Percentiles rank a stretch among this genome's conserved stretches.
Conservation (phyloP, 2,329 filamentous ascomycete genomes). For the Rasamsonia emersonii region DNA sequence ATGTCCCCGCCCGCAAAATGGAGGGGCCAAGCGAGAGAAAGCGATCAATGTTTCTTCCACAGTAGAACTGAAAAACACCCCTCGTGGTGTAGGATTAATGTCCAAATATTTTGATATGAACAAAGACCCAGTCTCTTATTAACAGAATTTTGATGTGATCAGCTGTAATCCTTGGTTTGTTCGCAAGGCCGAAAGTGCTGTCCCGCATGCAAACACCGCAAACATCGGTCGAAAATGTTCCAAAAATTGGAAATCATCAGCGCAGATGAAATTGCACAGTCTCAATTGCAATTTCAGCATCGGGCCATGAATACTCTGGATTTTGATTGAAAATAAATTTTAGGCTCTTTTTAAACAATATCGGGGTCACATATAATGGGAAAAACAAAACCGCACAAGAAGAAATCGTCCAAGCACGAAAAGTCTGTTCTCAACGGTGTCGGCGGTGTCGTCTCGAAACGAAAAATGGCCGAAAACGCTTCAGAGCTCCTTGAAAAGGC, state of each 20-base stretch:
- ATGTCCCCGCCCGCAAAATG: conserved; percentile 12
- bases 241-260: too few relatives aligned
- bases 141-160: too few relatives aligned
- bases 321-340: conserved; percentile 1
- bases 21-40: background rate
- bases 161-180: too few relatives aligned
- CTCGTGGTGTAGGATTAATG: too few relatives aligned
- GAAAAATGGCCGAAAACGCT: conserved; percentile 42
- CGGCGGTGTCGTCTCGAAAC: conserved; percentile 27
- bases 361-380: conserved; percentile 39
- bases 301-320: too few relatives aligned
- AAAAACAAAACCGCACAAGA: conserved; percentile 44
- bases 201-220: conserved; percentile 35
- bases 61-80: too few relatives aligned
- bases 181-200: conserved; percentile 7
- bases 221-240: conserved; percentile 24
- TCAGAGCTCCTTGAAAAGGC: conserved; percentile 50
- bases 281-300: too few relatives aligned
- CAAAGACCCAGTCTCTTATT: too few relatives aligned
- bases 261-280: too few relatives aligned
- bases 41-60: background rate
- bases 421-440: conserved; percentile 37
- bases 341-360: too few relatives aligned
- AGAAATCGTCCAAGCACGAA: conserved; percentile 32
- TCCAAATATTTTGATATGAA: too few relatives aligned